Evolutionary conservation across 108 stramenopile species (phyloP).

Genomic region (Nitzschia palea): DNA sequence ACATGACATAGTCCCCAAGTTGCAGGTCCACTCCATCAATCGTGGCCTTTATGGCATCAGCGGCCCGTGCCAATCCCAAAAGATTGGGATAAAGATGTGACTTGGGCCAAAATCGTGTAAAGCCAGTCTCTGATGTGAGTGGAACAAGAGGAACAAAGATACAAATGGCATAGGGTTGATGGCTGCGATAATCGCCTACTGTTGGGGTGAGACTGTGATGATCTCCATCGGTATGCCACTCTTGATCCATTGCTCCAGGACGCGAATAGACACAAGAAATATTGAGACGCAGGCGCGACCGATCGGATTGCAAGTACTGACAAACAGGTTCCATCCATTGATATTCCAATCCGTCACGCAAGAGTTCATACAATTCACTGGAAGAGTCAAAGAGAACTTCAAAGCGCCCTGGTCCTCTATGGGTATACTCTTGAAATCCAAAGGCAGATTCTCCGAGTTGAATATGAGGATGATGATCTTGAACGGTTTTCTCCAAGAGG

Average conservation of each 20-base stretch:
- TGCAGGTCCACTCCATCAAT: constrained; percentile 35
- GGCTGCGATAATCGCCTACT: constrained; percentile 31
- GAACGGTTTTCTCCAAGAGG: not conserved
- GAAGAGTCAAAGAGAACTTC: constrained; percentile 36
- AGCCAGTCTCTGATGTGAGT: constrained; percentile 46
- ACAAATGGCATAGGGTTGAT: constrained; percentile 53
- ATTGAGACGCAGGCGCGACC: constrained; percentile 40
- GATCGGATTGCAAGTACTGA: constrained; percentile 37
- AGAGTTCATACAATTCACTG: not conserved
- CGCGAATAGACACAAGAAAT: constrained; percentile 51
- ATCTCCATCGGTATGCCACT: constrained; percentile 65
- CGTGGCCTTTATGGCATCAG: constrained; percentile 39
- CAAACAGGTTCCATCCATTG: constrained; percentile 40
- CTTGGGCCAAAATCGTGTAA: constrained; percentile 62
- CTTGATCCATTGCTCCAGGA: constrained; percentile 52
- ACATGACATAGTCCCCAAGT: constrained; percentile 56
- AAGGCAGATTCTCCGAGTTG: constrained; percentile 47
- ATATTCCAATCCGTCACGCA: constrained; percentile 20
- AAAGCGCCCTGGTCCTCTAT: constrained; percentile 46
- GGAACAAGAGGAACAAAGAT: constrained; percentile 59
- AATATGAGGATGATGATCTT: constrained; percentile 34
- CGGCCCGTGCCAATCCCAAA: constrained; percentile 51
- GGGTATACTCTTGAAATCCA: constrained; percentile 55
- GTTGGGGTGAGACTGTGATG: constrained; percentile 40
- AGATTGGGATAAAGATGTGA: constrained; percentile 43